Base-by-base conservation (phyloP, 805 yeast species). In the Wickerhamiella allomyrinae region DNA sequence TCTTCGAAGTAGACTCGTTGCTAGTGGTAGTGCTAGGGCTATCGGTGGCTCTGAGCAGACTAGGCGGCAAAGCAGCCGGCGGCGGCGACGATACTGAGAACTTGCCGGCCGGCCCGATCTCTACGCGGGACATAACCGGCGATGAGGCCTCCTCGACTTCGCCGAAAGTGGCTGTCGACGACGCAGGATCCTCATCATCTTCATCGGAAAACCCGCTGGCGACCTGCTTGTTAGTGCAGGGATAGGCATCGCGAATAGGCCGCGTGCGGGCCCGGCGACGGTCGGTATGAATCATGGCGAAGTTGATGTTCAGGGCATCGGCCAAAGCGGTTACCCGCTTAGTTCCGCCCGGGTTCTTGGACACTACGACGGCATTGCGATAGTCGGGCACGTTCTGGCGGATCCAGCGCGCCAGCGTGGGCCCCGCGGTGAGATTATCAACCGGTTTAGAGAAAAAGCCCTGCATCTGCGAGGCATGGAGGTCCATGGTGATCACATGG, bases 271-370 rank as follows among this genome's bases (percentile, higher is more conserved):
- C 73, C 63, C 98, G 77, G 63, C 96, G 79, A 58, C 97, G 76
- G 65, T 91, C 99, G 17, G 98, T 91, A 60, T 91, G 97, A 52
- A 93, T 89, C 97, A 91, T 89, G 46, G 98, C 99, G 58, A 91
- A 91, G 61, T 91, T 86, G 52, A 91, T 83, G 64, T 89, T 89
- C 54, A 91, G 70, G 29, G 93, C 77, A 65, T 93, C 98, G n/a
- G 98, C 98, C 54, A 91, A 69, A 1, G 96, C 87, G 15, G 99
- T 91, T 41, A 91, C 99, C 51, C 98, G 74, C 61, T 91, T 91
- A 17, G 99, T 87, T 43, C 98, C 98, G 49, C 98, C 99, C 17
- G 99, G 97, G 63, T 91, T 91, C 60, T 91, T 91, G n/a, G 96
- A 86, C 10, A 91, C 98, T 42, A 91, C 94, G 20, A 93, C 98